Base-by-base conservation (phyloP, 2,329 filamentous ascomycete genomes). In the Thyridium curvatum region DNA sequence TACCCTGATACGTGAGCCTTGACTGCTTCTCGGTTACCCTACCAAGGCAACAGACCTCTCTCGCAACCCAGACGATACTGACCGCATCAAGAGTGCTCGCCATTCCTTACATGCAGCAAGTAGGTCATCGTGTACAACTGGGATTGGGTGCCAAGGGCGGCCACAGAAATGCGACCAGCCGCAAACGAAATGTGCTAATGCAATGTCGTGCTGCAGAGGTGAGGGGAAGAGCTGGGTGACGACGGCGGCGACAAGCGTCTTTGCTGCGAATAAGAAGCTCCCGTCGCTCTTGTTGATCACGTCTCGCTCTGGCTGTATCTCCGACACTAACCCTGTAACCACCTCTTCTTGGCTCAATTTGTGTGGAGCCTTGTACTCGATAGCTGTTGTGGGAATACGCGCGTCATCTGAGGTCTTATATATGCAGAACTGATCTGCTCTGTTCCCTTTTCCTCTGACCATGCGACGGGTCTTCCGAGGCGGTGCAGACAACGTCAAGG, bases 191-290 rank as follows among this genome's bases (percentile, higher is more conserved):
- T n/a, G n/a, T n/a, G n/a, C n/a, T n/a, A n/a, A n/a, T n/a, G n/a
- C n/a, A n/a, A n/a, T n/a, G n/a, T n/a, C n/a, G n/a, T n/a, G n/a
- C n/a, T n/a, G n/a, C n/a, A n/a, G n/a, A n/a, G n/a, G n/a, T n/a
- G n/a, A 62, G 7, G 58, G 63, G 46, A 65, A 67, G 7, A 67
- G 53, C 42, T 65, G 54, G 3, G 56, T 65, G 7, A 67, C 41
- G 16, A 62, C 56, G 17, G 61, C 60, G 15, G 60, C 51, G 31
- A 49, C 41, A 26, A 66, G 59, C n/a, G 30, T 12, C 41, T 37
- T 58, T 0, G 56, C 48, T 8, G 43, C 35, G 15, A 62, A 62
- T 10, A 14, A 34, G 28, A 55, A 59, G 30, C 41, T 52, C 6
- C 60, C 34, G 13, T 53, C 53, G 5, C 59, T 46, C 39, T 56